Conservation (phyloP, 345 rosid genomes). For the Passiflora organensis region DNA sequence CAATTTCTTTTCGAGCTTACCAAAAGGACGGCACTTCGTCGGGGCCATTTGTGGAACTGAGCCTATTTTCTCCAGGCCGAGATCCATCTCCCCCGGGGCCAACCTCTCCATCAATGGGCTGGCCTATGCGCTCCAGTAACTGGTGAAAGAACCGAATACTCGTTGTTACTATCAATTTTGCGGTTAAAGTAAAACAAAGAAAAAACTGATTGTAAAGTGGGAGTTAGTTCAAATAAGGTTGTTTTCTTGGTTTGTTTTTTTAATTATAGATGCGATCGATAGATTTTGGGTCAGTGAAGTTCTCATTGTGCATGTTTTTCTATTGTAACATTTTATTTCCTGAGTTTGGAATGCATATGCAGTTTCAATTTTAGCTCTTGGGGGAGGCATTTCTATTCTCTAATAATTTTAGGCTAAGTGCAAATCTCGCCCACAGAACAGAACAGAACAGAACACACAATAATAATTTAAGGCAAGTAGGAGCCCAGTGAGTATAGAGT, state of each 20-base stretch:
- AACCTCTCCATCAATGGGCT: constrained; percentile 49
- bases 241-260: constrained; percentile 37
- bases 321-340: too few species aligned
- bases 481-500: too few species aligned
- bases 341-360: too few species aligned
- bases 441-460: too few species aligned
- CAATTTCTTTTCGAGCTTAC: constrained; percentile 53
- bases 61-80: constrained; percentile 60
- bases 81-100: constrained; percentile 44
- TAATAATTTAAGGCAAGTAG: too few species aligned
- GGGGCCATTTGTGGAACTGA: constrained; percentile 50
- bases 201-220: constrained; percentile 72
- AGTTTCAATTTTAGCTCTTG: too few species aligned
- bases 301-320: too few species aligned
- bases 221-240: constrained; percentile 55
- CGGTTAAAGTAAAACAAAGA: too few species aligned
- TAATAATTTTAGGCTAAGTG: too few species aligned
- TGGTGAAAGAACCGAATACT: constrained; percentile 14
- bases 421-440: too few species aligned
- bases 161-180: constrained; percentile 60
- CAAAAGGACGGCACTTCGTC: constrained; percentile 44
- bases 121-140: constrained; percentile 48
- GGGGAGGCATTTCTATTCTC: too few species aligned
- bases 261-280: constrained; percentile 35
- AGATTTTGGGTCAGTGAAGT: constrained; percentile 18